A percentile compares a stretch with the other conserved stretches of the same genome.
Evolutionary conservation across 2,329 filamentous ascomycete genomes (phyloP).

Genomic region (Fusarium temperatum): DNA sequence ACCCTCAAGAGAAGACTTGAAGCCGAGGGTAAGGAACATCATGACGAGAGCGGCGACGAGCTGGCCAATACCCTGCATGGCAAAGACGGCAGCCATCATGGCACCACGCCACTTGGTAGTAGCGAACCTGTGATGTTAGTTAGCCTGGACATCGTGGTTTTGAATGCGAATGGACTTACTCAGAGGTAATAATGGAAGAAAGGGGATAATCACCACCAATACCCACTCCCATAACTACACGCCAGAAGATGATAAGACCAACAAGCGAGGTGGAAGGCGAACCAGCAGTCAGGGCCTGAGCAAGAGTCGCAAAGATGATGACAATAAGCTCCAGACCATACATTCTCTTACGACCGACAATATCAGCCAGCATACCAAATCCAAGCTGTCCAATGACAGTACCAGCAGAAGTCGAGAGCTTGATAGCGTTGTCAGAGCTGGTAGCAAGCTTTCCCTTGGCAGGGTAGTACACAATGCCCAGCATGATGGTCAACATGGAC

Average conservation of each 20-base stretch:
- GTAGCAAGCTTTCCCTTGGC: conserved; percentile 68
- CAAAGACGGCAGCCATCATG: conserved; percentile 88
- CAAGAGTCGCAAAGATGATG: conserved; percentile 81
- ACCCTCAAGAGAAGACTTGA: conserved; percentile 68
- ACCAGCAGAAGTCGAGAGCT: conserved; percentile 83
- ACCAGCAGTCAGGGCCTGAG: conserved; percentile 71
- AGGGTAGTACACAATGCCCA: conserved; percentile 80
- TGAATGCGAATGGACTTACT: conserved; percentile 56
- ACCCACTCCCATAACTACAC: conserved; percentile 71
- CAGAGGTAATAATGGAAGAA: conserved; percentile 84
- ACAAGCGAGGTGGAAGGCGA: conserved; percentile 71
- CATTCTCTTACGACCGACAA: conserved; percentile 76
- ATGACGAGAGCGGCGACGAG: conserved; percentile 79
- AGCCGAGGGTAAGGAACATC: conserved; percentile 77
- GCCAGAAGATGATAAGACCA: conserved; percentile 81
- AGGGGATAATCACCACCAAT: conserved; percentile 75
- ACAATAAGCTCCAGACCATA: conserved; percentile 82
- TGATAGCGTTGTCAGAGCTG: conserved; percentile 81
- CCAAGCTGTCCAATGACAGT: conserved; percentile 83
- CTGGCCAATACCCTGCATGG: conserved; percentile 88
- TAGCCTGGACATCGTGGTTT: no score
- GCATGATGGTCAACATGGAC: conserved; percentile 76
- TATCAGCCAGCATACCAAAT: conserved; percentile 82
- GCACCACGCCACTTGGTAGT: conserved; percentile 86
- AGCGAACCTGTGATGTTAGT: conserved; percentile 60